Conservation (phyloP, 1,139 yeast genomes). For the Yamadazyma epiphylla region DNA sequence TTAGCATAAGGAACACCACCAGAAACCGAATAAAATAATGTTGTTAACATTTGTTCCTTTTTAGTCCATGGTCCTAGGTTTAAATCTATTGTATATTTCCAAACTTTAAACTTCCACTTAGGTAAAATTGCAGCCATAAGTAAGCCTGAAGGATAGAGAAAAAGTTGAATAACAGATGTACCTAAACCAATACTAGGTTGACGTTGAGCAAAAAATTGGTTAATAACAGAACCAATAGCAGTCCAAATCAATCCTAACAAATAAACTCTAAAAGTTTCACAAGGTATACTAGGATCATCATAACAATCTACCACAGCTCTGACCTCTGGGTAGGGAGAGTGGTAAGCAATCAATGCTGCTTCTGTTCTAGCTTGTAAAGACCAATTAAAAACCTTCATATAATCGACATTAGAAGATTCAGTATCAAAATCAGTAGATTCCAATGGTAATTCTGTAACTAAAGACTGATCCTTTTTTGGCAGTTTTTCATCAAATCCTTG, state of each 20-base stretch:
- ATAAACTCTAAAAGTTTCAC: constrained; percentile 57
- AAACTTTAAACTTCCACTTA: constrained; percentile 37
- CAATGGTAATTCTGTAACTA: neutral
- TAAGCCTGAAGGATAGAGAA: constrained; percentile 56
- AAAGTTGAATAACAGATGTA: constrained; percentile 50
- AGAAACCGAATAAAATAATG: constrained; percentile 35
- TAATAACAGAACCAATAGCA: constrained; percentile 52
- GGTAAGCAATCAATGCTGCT: constrained; percentile 47
- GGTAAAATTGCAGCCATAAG: constrained; percentile 40
- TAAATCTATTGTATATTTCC: constrained; percentile 36
- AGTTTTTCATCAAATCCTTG: no score
- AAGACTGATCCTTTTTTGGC: no score
- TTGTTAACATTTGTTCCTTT: constrained; percentile 57
- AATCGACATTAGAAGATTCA: neutral
- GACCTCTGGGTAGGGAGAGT: constrained; percentile 64
- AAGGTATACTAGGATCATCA: constrained; percentile 46
- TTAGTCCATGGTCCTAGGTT: constrained; percentile 60
- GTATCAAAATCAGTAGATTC: no score
- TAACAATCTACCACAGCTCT: constrained; percentile 52
- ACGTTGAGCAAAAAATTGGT: constrained; percentile 56
- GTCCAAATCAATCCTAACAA: constrained; percentile 50
- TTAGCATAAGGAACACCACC: constrained; percentile 23
- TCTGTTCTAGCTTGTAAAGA: constrained; percentile 29
- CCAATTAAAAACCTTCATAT: constrained; percentile 12
- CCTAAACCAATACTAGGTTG: constrained; percentile 46